Conservation (phyloP, 768 basidiomycete genomes). For the Hysterangium stoloniferum region DNA sequence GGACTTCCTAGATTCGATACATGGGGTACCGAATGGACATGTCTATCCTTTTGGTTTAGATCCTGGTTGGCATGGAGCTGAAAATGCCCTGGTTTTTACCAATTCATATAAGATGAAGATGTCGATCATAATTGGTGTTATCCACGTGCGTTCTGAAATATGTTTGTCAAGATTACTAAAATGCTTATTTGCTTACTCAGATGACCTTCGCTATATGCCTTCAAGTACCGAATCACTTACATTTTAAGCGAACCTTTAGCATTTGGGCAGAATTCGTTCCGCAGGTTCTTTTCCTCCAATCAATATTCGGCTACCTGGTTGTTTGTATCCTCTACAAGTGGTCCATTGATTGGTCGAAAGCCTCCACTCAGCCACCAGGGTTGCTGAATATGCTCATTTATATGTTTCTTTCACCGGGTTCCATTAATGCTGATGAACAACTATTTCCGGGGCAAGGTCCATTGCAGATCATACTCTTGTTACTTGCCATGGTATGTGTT, state of each 20-base stretch:
- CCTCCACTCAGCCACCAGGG: slow-evolving; percentile 69
- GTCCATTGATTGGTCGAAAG: slow-evolving; percentile 82
- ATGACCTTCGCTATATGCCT: slow-evolving; percentile 98
- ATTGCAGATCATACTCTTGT: slow-evolving; percentile 71
- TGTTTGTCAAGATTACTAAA: background rate
- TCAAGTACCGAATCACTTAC: slow-evolving; percentile 92
- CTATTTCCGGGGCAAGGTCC: slow-evolving; percentile 84
- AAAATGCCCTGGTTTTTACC: slow-evolving; percentile 86
- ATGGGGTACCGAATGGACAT: slow-evolving; percentile 50
- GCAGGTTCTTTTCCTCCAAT: slow-evolving; percentile 94
- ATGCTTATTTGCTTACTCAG: slow-evolving; percentile 33
- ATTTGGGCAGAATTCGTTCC: slow-evolving; percentile 95
- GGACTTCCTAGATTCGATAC: slow-evolving; percentile 52
- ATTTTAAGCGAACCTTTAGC: slow-evolving; percentile 79
- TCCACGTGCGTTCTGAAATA: slow-evolving; percentile 57
- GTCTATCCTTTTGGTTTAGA: slow-evolving; percentile 94
- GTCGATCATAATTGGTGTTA: slow-evolving; percentile 92
- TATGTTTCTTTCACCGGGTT: slow-evolving; percentile 93
- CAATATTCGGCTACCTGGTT: slow-evolving; percentile 95
- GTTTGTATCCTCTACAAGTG: slow-evolving; percentile 96
- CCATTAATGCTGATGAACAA: slow-evolving; percentile 55
- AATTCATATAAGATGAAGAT: slow-evolving; percentile 99
- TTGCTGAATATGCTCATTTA: slow-evolving; percentile 92
- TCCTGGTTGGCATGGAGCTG: slow-evolving; percentile 89
- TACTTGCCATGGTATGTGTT: slow-evolving; percentile 79